Base-by-base conservation (phyloP, 257 asterid genomes). In the Avicennia marina region DNA sequence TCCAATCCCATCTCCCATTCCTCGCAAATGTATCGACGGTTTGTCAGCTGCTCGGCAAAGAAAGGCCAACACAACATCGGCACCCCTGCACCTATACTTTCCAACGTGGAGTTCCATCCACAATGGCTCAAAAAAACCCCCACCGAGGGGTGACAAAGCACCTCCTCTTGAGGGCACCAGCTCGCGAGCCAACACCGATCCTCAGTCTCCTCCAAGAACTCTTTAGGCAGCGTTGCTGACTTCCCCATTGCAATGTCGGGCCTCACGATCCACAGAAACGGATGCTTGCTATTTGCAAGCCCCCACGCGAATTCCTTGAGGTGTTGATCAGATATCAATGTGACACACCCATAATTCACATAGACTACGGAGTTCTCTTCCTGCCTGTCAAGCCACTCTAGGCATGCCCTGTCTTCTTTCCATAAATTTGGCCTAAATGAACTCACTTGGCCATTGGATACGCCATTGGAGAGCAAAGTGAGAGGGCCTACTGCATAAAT, bases 251-350 rank as follows among this genome's bases (percentile, higher is more conserved):
- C 73, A 7, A 74, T 41, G 33, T 77, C 84, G 0, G 77, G 76
- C 6, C 80, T 65, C 6, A 75, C 58, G 8, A 77, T 69, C 84
- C 84, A 80, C 0, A 80, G 33, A 54, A 77, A 80, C 9, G 63
- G 69, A 13, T 66, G 70, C 39, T 67, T 72, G 55, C 78, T 74
- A 5, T 63, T 46, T 1, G 84, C 84, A 17, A 80, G 66, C 9
- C 87, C 84, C 79, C 80, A 72, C 0, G 80, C 87, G 31, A 77
- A 77, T 60, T 80, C 84, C 4, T 11, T 16, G 15, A 74, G 65
- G 5, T 81, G 81, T 2, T 60, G 26, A 19, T 36, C 42, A 0
- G 78, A 45, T 49, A 77, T 72, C 26, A 70, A 32, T 0, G 81
- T 64, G 31, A 80, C 59, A 16, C 80, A 47, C n/a, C 82, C 80